Percentiles rank a stretch among this genome's conserved stretches.
Evolutionary conservation across 202 grass and related monocot genomes (phyloP).

Genomic region (Dendrocalamus latiflorus): DNA sequence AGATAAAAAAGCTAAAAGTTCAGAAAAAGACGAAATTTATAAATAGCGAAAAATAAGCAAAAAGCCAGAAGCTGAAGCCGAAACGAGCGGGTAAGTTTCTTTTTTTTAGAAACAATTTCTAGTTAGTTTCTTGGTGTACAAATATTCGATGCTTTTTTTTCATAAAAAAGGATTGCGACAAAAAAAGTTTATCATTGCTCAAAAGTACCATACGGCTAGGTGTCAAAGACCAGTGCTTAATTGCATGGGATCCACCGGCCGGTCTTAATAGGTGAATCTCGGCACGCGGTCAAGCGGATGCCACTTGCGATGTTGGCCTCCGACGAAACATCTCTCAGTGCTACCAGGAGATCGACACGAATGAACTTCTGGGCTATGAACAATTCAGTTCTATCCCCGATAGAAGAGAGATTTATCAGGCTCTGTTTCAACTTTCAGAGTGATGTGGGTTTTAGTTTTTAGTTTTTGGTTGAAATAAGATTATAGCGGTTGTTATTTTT

Average conservation of each 20-base stretch:
- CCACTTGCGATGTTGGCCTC: conserved; percentile 17
- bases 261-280: conserved; percentile 19
- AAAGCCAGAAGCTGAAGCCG: too few species aligned
- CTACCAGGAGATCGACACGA: not conserved
- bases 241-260: conserved; percentile 10
- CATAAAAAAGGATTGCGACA: not conserved
- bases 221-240: not conserved
- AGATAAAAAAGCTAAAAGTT: too few species aligned
- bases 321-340: not conserved
- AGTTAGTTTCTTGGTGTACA: not conserved
- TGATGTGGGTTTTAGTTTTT: too few species aligned
- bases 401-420: not conserved
- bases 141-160: not conserved
- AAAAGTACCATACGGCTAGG: not conserved
- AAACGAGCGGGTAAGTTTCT: too few species aligned
- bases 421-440: too few species aligned
- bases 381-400: not conserved
- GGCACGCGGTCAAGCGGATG: not conserved
- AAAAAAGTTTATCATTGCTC: not conserved
- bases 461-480: too few species aligned
- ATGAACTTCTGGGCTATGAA: not conserved
- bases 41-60: too few species aligned
- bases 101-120: not conserved
- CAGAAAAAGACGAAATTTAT: too few species aligned
- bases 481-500: too few species aligned